Conservation (phyloP, 306 rosid genomes). For the Cyamopsis tetragonoloba region DNA sequence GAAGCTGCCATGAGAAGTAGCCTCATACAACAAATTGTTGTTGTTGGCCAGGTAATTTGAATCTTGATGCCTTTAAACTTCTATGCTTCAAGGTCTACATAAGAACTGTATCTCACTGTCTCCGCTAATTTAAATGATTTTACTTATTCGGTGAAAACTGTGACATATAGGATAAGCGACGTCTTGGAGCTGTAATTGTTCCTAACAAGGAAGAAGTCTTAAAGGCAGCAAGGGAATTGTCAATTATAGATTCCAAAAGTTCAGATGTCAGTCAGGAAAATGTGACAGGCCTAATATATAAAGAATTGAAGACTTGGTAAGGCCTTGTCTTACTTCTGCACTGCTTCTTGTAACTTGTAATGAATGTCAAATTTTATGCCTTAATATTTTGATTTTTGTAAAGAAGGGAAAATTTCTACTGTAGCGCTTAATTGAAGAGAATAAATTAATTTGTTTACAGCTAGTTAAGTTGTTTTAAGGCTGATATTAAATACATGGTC, state of each 20-base stretch:
- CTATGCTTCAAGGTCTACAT: background rate
- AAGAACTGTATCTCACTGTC: background rate
- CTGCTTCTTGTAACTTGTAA: background rate
- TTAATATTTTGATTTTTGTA: background rate
- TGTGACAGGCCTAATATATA: constrained; percentile 46
- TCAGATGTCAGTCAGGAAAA: constrained; percentile 58
- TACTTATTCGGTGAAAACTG: constrained; percentile 1
- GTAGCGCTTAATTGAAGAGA: background rate
- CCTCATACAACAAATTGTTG: constrained; percentile 80
- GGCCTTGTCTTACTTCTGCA: background rate
- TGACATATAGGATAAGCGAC: constrained; percentile 71
- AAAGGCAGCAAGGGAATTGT: constrained; percentile 50
- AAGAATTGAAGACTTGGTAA: constrained; percentile 68
- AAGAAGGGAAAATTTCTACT: background rate
- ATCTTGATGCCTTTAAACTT: background rate
- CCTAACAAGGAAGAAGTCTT: constrained; percentile 83
- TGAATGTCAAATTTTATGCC: background rate
- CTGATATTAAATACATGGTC: background rate
- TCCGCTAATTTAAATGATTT: background rate
- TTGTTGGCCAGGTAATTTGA: constrained; percentile 79
- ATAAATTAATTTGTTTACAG: constrained; percentile 2
- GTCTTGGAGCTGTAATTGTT: constrained; percentile 87
- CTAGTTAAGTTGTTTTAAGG: background rate
- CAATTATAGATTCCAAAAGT: constrained; percentile 40
- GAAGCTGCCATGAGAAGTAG: constrained; percentile 88